Base-by-base conservation (phyloP, 371 early-diverging fungal species). In the Hamiltosporidium tvaerminnensis region DNA sequence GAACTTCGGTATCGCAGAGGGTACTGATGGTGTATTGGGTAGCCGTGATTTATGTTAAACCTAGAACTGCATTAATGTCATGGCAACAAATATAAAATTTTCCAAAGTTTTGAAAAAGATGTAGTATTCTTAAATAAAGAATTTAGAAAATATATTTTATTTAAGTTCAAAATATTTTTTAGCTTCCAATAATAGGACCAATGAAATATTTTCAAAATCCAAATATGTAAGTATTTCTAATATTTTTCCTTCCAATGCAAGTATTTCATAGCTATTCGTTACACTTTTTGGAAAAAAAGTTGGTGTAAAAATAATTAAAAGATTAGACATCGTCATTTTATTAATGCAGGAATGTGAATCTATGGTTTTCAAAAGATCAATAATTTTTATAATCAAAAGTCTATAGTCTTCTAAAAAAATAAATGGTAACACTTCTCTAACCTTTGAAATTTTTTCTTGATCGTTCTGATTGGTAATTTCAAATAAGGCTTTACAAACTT, bases 291-390 rank as follows among this genome's bases (percentile, higher is more conserved):
- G 49, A 9, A 49, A 49, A 49, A 49, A 23, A 3, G 49, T 49
- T 9, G 49, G 49, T 49, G 49, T 3, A 49, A 3, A 9, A 3
- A 16, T n/a, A n/a, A 3, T 49, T 9, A 49, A 9, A 49, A 49
- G 49, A 49, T n/a, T 49, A 16, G 3, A 9, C 49, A 49, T 49
- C 9, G 49, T 49, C 49, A 49, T 49, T 49, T n/a, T 49, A 23
- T 3, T 49, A 3, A 23, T 49, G 5, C 23, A 3, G 2, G 16
- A 3, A 49, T 49, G 3, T 3, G 3, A 5, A 9, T 3, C 49
- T 9, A 49, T 23, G 3, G 5, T 2, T 3, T n/a, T n/a, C 2
- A 9, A 23, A n/a, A 49, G 30, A 7, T 49, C 30, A 16, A 3
- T 2, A 2, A 23, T n/a, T 9, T 3, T 23, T n/a, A 49, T 3